phyloP scores from a whole-genome alignment of 495 filamentous ascomycete genomes.

The Cetradonia linearis region DNA sequence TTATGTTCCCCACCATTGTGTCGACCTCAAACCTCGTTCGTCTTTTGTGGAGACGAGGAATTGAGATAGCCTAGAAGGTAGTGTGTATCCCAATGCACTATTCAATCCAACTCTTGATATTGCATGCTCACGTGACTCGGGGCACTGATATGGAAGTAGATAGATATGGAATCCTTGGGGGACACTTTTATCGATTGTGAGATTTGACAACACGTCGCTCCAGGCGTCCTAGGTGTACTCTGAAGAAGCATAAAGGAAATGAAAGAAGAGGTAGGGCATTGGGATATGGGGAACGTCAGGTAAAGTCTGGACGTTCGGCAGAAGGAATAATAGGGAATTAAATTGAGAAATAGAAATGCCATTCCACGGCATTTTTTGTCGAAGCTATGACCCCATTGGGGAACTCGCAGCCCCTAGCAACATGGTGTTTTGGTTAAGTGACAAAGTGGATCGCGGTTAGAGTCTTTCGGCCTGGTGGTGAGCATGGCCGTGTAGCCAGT shows the following conservation, averaged over 20 bases:
- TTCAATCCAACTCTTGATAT: constrained; percentile 6
- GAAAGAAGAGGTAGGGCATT: constrained; percentile 1
- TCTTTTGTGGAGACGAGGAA: not conserved
- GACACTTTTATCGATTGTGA: not conserved
- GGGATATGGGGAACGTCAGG: constrained; percentile 1
- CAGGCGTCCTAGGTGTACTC: not conserved
- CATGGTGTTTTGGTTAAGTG: constrained; percentile 9
- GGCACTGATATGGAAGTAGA: no score
- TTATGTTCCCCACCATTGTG: constrained; percentile 25
- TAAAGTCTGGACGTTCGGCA: not conserved
- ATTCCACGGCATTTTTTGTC: not conserved
- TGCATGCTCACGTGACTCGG: constrained; percentile 1
- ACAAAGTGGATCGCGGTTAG: constrained; percentile 12
- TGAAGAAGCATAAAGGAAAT: constrained; percentile 4
- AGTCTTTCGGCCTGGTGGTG: constrained; percentile 2
- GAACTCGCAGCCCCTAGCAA: constrained; percentile 4
- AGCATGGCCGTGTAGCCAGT: constrained; percentile 7
- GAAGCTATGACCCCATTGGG: constrained; percentile 17
- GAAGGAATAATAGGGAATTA: constrained; percentile 2
- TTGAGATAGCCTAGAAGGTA: not conserved
- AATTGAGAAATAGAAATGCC: constrained; percentile 12
- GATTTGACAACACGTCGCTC: constrained; percentile 4
- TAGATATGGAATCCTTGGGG: not conserved
- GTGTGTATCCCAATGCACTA: not conserved
- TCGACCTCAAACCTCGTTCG: not conserved